Base-by-base conservation (phyloP, 371 early-diverging fungal genomes). In the Syncephalastrum contaminatum region DNA sequence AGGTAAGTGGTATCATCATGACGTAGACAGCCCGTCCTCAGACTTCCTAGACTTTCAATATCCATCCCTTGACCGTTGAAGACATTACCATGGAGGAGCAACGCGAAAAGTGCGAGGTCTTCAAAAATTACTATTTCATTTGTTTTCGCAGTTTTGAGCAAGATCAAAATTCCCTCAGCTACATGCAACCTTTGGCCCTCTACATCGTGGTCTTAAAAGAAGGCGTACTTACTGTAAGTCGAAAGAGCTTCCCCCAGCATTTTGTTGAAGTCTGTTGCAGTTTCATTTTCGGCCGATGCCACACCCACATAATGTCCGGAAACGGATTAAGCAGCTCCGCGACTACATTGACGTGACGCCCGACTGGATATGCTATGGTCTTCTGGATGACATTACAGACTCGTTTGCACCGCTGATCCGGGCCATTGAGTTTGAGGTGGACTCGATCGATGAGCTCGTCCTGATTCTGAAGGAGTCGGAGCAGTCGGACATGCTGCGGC, bases 101-200 rank as follows among this genome's bases (percentile, higher is more conserved):
- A 24, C 82, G 97, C 4, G 96, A 96, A 66, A 97, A 97, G 63
- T 93, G 93, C 62, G 96, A 96, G 64, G 82, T 91, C 15, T 95
- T 93, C 56, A 71, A 83, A 20, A 88, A 88, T 54, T 97, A 97
- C 73, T 92, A 92, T 59, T 96, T 96, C 79, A 82, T 95, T 27
- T 86, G 89, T 63, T 91, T 95, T 66, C 81, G 92, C 54, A 78
- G 87, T 12, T 87, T 90, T 66, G 89, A 90, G 46, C 80, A 74
- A 57, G 80, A 88, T 48, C 81, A 84, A 43, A 73, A 82, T 59
- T 85, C 85, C 24, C 62, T 74, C 4, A 73, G 57, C 21, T 93
- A 90, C 56, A 64, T 94, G 64, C 83, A 88, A 47, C 88, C 96
- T 4, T 75, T 88, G 43, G 88, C 85, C 48, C 73, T 95, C 20